A percentile compares a stretch with the other conserved stretches of the same genome.
Evolutionary conservation across 1,139 yeast species (phyloP).

Genomic region (Nakaseomyces uthaithaninus): DNA sequence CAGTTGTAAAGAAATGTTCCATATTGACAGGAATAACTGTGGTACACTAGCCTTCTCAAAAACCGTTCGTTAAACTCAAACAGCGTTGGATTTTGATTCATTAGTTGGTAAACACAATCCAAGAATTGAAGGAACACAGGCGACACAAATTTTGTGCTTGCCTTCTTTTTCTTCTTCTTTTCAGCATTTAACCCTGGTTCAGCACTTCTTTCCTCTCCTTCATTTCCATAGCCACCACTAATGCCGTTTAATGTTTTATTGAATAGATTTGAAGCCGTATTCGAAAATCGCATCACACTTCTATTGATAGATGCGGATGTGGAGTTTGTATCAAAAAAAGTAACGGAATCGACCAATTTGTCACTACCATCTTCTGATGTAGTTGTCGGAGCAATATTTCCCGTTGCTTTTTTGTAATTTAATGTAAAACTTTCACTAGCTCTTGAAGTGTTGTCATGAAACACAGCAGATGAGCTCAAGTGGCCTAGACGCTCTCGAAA

Average conservation of each 20-base stretch:
- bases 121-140: constrained; percentile 92
- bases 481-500: constrained; percentile 81
- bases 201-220: not conserved
- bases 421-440: constrained; percentile 6
- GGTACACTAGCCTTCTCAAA: constrained; percentile 73
- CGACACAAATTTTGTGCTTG: constrained; percentile 51
- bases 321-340: not conserved
- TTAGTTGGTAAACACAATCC: constrained; percentile 78
- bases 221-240: not conserved
- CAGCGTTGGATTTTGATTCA: constrained; percentile 56
- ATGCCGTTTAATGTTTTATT: constrained; percentile 2
- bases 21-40: constrained; percentile 87
- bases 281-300: not conserved
- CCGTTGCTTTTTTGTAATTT: constrained; percentile 1
- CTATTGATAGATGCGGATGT: not conserved
- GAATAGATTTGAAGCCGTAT: constrained; percentile 1
- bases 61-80: constrained; percentile 90
- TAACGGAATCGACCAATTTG: too few relatives aligned
- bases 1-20: constrained; percentile 79
- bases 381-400: not conserved
- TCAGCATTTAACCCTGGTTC: not conserved
- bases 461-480: constrained; percentile 39
- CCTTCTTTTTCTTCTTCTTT: constrained; percentile 30
- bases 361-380: not conserved
- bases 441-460: constrained; percentile 31